Evolutionary conservation across 169 alveolate genomes (phyloP), one percentile per base, ranked within the genome.

Genomic region (Blepharisma undulans): DNA sequence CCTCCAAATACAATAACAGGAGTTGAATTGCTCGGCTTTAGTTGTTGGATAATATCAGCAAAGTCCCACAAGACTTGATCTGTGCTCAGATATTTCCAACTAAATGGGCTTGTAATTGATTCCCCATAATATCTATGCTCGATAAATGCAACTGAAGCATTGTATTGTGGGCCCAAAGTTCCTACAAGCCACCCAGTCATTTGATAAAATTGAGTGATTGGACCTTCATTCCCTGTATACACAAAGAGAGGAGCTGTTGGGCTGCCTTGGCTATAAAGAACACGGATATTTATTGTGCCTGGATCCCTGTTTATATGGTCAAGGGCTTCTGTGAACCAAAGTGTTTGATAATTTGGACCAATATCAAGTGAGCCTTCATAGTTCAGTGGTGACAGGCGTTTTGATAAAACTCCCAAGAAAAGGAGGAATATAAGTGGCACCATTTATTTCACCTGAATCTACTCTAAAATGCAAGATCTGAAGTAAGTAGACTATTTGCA

Each of bases 1-100:
- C 98, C 98, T 79, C 98, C 98, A 76, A 94, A 91, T 19, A 90
- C 91, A 60, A 96, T 88, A 79, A 94, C 88, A 27, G 89, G 92
- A 30, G 79, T 88, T 10, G 84, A 90, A 60, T 81, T 87, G 25
- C 27, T 66, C 10, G 59, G 61, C 27, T 82, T 82, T 1, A 82
- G 80, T 25, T 27, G 59, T 5, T 21, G 61, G 36, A 72, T 86
- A 6, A 86, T 30, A 27, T 86, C 34, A 14, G 91, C 91, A 22
- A 27, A 71, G 84, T 86, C 91, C 72, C 34, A 60, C 7, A 86
- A 6, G 30, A 33, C 91, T 86, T 86, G 72, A 4, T 61, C 84
- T 6, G 91, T 22, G 81, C 34, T 33, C 27, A 66, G 27, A 33
- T 25, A 72, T 27, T 60, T 36, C 61, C 66, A 71, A 61, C 25